Evolutionary conservation across 345 rosid genomes (phyloP), one percentile per base, ranked within the genome.

Genomic region (Pelargonium nanum): DNA sequence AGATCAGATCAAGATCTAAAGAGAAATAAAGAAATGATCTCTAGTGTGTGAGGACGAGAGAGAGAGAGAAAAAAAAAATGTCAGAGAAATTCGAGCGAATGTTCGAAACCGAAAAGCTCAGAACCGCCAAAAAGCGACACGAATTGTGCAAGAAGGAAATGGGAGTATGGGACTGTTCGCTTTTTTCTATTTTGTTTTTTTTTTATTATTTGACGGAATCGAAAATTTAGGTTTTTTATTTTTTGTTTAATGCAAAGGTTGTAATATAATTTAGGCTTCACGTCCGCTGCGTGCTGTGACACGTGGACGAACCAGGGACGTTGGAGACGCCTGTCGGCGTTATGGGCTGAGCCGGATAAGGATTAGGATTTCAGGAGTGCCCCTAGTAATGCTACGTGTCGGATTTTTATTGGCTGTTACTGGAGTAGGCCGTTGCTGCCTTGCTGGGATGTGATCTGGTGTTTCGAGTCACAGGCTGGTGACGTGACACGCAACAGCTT

Each of bases 41-140:
- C 64, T 66, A 7, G 24, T 26, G 57, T 53, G 19, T 26, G 22
- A 45, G 56, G 26, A 22, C 26, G 60, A 22, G 69, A 28, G 59
- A 24, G 30, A 10, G 30, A 58, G 60, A 52, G 70, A 20, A 52
- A 25, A 69, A 6, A 61, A 8, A 16, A 32, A 24, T 7, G 24
- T 1, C 5, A 40, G 72, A 53, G 53, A 66, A 59, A 74, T 28
- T 56, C 58, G 54, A 48, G 80, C 28, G 63, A 60, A 60, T 32
- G 77, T 67, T 64, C 81, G 66, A 65, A 72, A 51, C 66, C 52
- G 66, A 64, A 61, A 32, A 55, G 68, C 64, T 56, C 17, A 50
- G 59, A 71, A 50, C 72, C 70, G 73, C 74, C 67, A 66, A 70
- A 62, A 65, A 56, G 66, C 12, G 62, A 68, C 61, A 44, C 45